Conservation (phyloP, 495 filamentous ascomycete genomes). For the Aspergillus coremiiformis region DNA sequence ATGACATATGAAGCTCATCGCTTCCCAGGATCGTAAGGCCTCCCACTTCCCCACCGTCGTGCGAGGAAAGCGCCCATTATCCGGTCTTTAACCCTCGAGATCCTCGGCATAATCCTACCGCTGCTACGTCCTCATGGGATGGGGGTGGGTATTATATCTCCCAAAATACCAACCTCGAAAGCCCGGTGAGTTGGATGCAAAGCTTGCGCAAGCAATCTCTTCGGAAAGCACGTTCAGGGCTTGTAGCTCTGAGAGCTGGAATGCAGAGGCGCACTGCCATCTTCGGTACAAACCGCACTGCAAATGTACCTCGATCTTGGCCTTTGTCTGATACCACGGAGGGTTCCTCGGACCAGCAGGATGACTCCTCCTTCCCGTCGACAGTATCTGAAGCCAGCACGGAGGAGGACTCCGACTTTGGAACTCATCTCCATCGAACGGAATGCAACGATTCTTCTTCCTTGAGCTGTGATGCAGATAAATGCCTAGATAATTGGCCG, state of each 20-base stretch:
- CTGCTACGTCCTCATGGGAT: background rate
- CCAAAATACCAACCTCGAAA: conserved; percentile 7
- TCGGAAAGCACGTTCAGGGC: conserved; percentile 27
- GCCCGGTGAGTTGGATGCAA: conserved; percentile 22
- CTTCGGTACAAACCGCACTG: background rate
- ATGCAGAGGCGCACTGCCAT: conserved; percentile 16
- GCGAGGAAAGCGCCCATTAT: conserved; percentile 29
- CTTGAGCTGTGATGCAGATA: background rate
- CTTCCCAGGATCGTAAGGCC: conserved; percentile 3
- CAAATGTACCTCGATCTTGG: background rate
- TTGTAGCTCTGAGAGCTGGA: conserved; percentile 26
- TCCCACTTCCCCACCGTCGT: conserved; percentile 16
- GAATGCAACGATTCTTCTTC: conserved; percentile 13
- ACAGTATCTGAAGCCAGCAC: conserved; percentile 24
- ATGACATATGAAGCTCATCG: background rate
- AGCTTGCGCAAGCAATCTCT: conserved; percentile 25
- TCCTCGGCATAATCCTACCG: conserved; percentile 29
- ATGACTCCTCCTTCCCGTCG: conserved; percentile 9
- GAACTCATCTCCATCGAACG: conserved; percentile 26
- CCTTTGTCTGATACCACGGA: background rate
- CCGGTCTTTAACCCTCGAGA: conserved; percentile 32
- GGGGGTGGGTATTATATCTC: conserved; percentile 9
- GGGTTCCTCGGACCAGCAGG: conserved; percentile 7
- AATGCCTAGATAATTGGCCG: conserved; percentile 1
- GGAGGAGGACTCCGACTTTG: conserved; percentile 29